Evolutionary conservation across 352 stramenopile genomes (phyloP), one percentile per base, ranked within the genome.

Genomic region (Phytophthora multivora): DNA sequence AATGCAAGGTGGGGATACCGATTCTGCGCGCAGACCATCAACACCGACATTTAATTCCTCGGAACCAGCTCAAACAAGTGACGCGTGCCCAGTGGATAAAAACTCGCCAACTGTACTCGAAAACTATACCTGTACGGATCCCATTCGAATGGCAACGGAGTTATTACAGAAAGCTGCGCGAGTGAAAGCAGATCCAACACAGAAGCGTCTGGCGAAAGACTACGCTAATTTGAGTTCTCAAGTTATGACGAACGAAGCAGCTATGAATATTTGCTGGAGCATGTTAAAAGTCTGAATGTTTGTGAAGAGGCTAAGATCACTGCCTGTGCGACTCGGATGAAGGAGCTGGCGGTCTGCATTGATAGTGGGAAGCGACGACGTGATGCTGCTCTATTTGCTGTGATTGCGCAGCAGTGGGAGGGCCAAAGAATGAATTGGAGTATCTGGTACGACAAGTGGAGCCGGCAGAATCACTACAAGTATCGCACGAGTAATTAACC

Each of bases 211-310:
- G 33, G 13, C 19, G 7, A 36, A 53, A 36, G 41, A 59, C 16
- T 65, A 65, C 23, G 59, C 31, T 16, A 26, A 23, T 13, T 45
- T 54, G 12, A 60, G 41, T 16, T 19, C 59, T 18, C 43, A 62
- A 16, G 51, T 67, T 4, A 4, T 15, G 18, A 7, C 40, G n/a
- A 67, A 57, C 6, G 38, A 67, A 26, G 52, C 36, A 18, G 43
- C 36, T 23, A 52, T 62, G 21, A 49, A 52, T 26, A 57, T 18
- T 52, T 36, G 10, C 13, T 67, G 36, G 28, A 28, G 10, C 56
- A 62, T 15, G 42, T 56, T 12, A 61, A 62, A 21, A 31, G 10
- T 33, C 25, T 47, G 16, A 6, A 19, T 15, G 42, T 8, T 33
- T 7, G 6, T 35, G 42, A 49, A 15, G 42, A 49, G 4, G 42